phyloP scores from a whole-genome alignment of 2,329 filamentous ascomycete genomes.

The Colletotrichum simmondsii region DNA sequence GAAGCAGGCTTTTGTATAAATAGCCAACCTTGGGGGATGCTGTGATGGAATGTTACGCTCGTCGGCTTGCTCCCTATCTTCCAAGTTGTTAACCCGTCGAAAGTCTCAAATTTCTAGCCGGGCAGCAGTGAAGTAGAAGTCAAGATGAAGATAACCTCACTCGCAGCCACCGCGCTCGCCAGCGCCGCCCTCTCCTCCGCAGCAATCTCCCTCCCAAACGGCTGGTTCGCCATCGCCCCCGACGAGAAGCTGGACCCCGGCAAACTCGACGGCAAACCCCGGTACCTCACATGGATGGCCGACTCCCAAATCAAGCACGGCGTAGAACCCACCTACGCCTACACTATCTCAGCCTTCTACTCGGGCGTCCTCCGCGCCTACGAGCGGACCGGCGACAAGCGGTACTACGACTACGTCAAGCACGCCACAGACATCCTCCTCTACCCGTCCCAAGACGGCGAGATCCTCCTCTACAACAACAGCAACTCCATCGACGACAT shows the following conservation, averaged over 20 bases:
- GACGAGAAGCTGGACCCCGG: slow-evolving; percentile 29
- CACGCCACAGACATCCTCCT: slow-evolving; percentile 37
- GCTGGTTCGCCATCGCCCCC: slow-evolving; percentile 31
- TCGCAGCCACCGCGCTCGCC: slow-evolving; percentile 14
- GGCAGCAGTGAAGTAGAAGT: not conserved
- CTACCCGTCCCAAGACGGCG: slow-evolving; percentile 38
- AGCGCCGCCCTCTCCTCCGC: slow-evolving; percentile 13
- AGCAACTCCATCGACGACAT: slow-evolving; percentile 36
- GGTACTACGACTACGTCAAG: slow-evolving; percentile 40
- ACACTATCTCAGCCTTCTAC: slow-evolving; percentile 42
- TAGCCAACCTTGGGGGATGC: not conserved
- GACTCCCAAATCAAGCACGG: slow-evolving; percentile 42
- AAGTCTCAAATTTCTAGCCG: not conserved
- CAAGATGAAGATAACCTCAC: slow-evolving; percentile 2
- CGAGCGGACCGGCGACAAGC: slow-evolving; percentile 38
- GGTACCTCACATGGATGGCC: slow-evolving; percentile 42
- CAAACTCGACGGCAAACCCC: slow-evolving; percentile 24
- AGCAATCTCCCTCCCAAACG: slow-evolving; percentile 26
- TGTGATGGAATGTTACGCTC: no score
- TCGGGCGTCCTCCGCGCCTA: slow-evolving; percentile 38
- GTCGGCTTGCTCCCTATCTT: not conserved
- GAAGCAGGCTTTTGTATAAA: not conserved
- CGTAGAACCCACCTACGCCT: slow-evolving; percentile 39
- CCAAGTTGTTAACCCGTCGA: not conserved
- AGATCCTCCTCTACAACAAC: slow-evolving; percentile 31